Percentiles rank a stretch among this genome's conserved stretches.
These are phyloP conservation scores for Trichoderma sp. DNA, from an alignment of 2,329 filamentous ascomycete genomes.

Conservation along the genomic window DNA sequence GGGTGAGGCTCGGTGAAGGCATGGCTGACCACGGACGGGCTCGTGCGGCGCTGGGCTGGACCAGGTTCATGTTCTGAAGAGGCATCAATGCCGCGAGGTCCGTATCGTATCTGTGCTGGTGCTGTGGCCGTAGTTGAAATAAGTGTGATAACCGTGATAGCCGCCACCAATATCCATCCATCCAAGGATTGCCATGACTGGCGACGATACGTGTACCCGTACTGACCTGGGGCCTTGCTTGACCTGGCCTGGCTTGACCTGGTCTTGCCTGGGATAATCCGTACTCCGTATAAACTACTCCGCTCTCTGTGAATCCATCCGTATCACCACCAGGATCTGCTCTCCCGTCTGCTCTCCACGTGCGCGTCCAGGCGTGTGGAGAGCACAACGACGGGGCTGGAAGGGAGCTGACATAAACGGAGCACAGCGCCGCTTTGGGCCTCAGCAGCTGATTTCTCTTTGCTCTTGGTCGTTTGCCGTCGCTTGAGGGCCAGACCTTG, in stretches of 20 bases:
- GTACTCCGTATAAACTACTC: neutral
- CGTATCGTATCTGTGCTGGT: neutral
- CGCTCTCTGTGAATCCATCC: neutral
- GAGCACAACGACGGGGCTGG: neutral
- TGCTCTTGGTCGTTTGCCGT: neutral
- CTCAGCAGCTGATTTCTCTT: neutral
- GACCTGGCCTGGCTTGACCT: neutral
- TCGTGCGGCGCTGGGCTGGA: conserved; percentile 2
- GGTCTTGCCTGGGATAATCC: neutral
- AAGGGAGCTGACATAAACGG: neutral
- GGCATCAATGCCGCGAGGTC: neutral
- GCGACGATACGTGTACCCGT: neutral
- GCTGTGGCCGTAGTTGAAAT: neutral
- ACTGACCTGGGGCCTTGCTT: neutral
- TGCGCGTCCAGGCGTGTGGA: neutral
- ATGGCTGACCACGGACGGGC: conserved; percentile 6
- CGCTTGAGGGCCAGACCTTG: neutral
- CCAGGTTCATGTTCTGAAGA: neutral
- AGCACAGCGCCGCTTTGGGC: neutral
- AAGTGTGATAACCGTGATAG: conserved; percentile 10
- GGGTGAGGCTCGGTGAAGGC: conserved; percentile 6
- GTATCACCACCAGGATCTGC: neutral
- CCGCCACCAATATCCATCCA: neutral
- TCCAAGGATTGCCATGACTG: neutral
- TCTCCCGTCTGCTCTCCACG: conserved; percentile 6